These are phyloP conservation scores for Vaccinium corymbosum DNA, from an alignment of 148 eudicot genomes.

Conservation along the genomic window DNA sequence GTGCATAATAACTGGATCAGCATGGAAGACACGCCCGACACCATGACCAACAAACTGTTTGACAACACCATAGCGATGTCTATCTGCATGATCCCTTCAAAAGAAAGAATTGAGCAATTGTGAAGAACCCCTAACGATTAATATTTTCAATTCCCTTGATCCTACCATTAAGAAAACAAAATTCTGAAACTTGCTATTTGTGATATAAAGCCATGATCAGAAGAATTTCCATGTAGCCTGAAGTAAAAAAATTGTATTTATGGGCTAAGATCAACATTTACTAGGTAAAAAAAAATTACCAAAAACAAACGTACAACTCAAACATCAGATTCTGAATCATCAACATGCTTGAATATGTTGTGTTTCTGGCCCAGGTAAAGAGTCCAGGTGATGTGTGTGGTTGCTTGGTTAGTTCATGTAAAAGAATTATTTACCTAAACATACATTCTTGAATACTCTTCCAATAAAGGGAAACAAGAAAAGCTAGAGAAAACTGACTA, in stretches of 20 bases:
- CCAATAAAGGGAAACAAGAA: neutral
- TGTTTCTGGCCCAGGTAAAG: too few relatives aligned
- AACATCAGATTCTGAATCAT: neutral
- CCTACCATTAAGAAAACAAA: neutral
- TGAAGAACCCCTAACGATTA: too few relatives aligned
- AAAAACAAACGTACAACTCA: neutral
- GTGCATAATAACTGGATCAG: slow-evolving; percentile 82
- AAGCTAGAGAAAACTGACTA: neutral
- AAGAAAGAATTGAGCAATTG: slow-evolving; percentile 13
- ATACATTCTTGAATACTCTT: neutral
- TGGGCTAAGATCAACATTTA: neutral
- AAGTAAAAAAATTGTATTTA: neutral
- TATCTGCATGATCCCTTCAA: slow-evolving; percentile 83
- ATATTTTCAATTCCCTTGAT: neutral
- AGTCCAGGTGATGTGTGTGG: too few relatives aligned
- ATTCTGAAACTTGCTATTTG: neutral
- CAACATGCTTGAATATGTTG: neutral
- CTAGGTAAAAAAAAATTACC: neutral
- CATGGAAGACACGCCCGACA: slow-evolving; percentile 87
- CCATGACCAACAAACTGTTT: slow-evolving; percentile 94
- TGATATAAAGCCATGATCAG: neutral
- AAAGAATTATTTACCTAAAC: too few relatives aligned
- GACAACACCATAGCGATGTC: slow-evolving; percentile 79
- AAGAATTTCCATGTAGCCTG: neutral
- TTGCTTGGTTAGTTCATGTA: too few relatives aligned